A percentile compares a stretch with the other conserved stretches of the same genome.
phyloP scores from a whole-genome alignment of 2,329 filamentous ascomycete genomes.

The Pezicula rhizophila region DNA sequence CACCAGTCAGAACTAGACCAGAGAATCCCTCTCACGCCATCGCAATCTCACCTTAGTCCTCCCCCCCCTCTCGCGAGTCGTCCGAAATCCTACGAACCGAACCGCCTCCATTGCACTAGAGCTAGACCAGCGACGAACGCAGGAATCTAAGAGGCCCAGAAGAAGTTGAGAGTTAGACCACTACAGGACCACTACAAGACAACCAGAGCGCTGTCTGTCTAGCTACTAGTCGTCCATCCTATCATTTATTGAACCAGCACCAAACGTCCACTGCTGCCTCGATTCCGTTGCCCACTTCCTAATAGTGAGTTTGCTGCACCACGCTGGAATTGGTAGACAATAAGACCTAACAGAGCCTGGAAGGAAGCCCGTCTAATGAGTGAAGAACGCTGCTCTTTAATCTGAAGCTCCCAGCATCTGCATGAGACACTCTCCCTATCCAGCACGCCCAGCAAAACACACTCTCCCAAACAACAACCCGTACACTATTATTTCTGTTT shows the following conservation, averaged over 20 bases:
- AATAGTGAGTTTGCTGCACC: background rate
- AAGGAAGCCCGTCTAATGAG: background rate
- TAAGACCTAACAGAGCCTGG: background rate
- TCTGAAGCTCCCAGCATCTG: background rate
- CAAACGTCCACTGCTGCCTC: background rate
- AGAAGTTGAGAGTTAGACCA: background rate
- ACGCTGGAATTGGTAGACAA: background rate
- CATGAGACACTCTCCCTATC: background rate
- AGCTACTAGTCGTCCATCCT: background rate
- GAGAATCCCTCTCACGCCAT: background rate
- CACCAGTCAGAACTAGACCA: background rate
- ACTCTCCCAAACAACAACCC: background rate
- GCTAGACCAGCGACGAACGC: background rate
- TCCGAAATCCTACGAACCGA: constrained; percentile 1
- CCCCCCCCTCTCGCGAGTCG: background rate
- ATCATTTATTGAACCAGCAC: background rate
- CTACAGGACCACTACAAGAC: background rate
- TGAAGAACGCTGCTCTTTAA: background rate
- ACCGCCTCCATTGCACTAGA: background rate
- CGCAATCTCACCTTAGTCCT: background rate
- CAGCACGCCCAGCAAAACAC: background rate
- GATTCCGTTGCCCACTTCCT: background rate
- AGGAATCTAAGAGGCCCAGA: background rate
- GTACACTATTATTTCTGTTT: background rate
- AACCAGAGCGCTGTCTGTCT: background rate